Base-by-base conservation (phyloP, 1,139 yeast genomes). In the Blastobotrys serpentis region DNA sequence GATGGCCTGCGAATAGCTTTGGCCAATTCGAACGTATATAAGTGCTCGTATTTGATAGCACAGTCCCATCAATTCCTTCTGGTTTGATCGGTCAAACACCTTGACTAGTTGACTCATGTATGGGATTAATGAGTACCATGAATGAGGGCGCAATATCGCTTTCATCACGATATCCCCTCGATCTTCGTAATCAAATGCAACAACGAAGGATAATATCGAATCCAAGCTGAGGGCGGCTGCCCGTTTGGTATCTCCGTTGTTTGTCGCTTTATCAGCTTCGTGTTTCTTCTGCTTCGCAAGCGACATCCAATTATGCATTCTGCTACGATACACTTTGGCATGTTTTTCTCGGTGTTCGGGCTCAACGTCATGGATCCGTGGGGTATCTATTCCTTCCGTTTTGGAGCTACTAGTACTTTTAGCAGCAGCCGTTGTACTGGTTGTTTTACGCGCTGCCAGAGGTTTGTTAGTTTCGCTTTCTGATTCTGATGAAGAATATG, bases 101-200 rank as follows among this genome's bases (percentile, higher is more conserved):
- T 49, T 53, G 26, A 64, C 57, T 36, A 65, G 44, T 49, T 64
- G 57, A 6, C 60, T 59, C 16, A 68, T 56, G 48, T 58, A 70
- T 8, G 71, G 72, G 5, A 66, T 53, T 19, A 71, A 57, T 1
- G 73, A 63, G 6, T 52, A 41, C 75, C 75, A 71, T 8, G 70
- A 62, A 22, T 61, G 60, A 26, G 64, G 59, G 13, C 61, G 62
- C 2, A 63, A 61, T 4, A 51, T 56, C 18, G 51, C 54, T 40
- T 53, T 53, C 47, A 55, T 49, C 48, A 58, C 55, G 36, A 52
- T 52, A 25, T 60, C 66, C 23, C 63, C 67, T 16, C 68, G 57
- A 46, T 71, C 75, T 42, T 70, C 74, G 50, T 65, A 69, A 49
- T 69, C 71, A 51, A 71, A 71, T 3, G 67, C 74, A 2, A 70